Percentiles rank a stretch among this genome's conserved stretches.
phyloP scores from a whole-genome alignment of 768 basidiomycete species.

The Rhizopogon vesiculosus region DNA sequence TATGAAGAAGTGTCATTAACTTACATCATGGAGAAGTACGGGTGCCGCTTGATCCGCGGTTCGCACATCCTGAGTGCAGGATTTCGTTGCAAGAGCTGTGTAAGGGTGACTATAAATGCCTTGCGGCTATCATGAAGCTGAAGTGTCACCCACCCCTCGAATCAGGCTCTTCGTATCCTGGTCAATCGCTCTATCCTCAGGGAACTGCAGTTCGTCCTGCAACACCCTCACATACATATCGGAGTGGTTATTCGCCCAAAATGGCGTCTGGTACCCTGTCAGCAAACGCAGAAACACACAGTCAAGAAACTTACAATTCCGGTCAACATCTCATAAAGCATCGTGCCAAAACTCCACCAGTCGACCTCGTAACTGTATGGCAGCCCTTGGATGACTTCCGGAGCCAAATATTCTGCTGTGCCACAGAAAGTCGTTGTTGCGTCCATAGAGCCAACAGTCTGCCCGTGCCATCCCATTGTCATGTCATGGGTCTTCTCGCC shows the following conservation, averaged over 20 bases:
- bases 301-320: conserved; percentile 68
- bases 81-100: conserved; percentile 86
- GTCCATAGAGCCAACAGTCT: conserved; percentile 46
- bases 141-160: conserved; percentile 68
- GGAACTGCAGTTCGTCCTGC: conserved; percentile 86
- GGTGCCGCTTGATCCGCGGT: conserved; percentile 89
- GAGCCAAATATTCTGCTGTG: conserved; percentile 95
- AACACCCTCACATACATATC: conserved; percentile 94
- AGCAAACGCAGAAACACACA: conserved; percentile 11
- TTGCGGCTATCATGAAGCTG: not conserved
- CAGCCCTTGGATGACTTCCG: conserved; percentile 91
- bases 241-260: conserved; percentile 89
- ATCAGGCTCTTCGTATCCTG: conserved; percentile 94
- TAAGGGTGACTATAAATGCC: conserved; percentile 6
- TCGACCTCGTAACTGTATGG: conserved; percentile 93
- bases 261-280: conserved; percentile 62
- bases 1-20: conserved; percentile 20
- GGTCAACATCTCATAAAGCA: conserved; percentile 96
- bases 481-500: conserved; percentile 50
- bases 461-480: conserved; percentile 54
- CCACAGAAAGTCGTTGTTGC: conserved; percentile 88
- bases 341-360: conserved; percentile 98
- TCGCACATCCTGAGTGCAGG: conserved; percentile 89
- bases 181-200: conserved; percentile 89
- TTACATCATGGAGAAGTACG: conserved; percentile 93